Percentiles rank a stretch among this genome's conserved stretches.
Evolutionary conservation across 805 yeast genomes (phyloP).

Genomic region (Saturnispora mendoncae): DNA sequence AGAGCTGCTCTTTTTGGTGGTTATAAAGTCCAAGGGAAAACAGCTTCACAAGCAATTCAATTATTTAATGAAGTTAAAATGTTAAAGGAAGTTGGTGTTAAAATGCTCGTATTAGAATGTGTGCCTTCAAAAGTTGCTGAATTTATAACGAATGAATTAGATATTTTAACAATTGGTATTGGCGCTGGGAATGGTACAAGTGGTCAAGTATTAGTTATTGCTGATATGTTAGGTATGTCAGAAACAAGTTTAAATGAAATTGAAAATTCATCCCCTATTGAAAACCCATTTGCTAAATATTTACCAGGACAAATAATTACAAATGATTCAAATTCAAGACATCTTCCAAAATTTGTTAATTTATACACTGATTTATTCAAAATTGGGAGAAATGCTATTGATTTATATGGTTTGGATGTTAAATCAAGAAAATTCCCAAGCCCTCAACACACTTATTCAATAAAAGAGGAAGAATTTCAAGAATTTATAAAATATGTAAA

Average conservation of each 20-base stretch:
- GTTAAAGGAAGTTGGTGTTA: constrained; percentile 69
- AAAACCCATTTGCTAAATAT: background rate
- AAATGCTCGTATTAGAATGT: constrained; percentile 72
- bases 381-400: constrained; percentile 42
- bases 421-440: constrained; percentile 49
- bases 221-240: constrained; percentile 74
- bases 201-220: constrained; percentile 86
- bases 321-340: constrained; percentile 1
- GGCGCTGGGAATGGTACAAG: constrained; percentile 84
- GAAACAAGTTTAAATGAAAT: constrained; percentile 27
- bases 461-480: constrained; percentile 53
- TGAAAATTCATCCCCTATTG: constrained; percentile 26
- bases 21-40: constrained; percentile 75
- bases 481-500: constrained; percentile 30
- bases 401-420: constrained; percentile 53
- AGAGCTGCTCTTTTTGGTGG: constrained; percentile 74
- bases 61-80: constrained; percentile 60
- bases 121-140: constrained; percentile 68
- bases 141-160: constrained; percentile 48
- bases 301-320: background rate
- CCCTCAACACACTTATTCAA: constrained; percentile 54
- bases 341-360: constrained; percentile 56
- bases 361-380: constrained; percentile 47
- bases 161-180: constrained; percentile 85
- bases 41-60: constrained; percentile 43